A percentile compares a stretch with the other conserved stretches of the same genome.
These are phyloP conservation scores for Penicillium sp. DNA, from an alignment of 2,329 filamentous ascomycete genomes.

Conservation along the genomic window DNA sequence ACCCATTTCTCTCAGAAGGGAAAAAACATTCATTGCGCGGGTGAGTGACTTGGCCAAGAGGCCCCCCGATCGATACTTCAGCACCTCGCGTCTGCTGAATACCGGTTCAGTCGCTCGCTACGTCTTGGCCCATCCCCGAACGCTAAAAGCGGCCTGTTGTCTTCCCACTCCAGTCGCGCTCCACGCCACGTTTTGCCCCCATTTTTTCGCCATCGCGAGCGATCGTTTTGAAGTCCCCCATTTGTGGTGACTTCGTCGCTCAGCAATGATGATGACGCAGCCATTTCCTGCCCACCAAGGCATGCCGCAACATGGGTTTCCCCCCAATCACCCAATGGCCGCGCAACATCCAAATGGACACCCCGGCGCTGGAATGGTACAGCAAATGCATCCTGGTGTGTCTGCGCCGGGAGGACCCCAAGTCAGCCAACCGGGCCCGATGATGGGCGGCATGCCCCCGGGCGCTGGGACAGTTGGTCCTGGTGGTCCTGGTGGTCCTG, in stretches of 20 bases:
- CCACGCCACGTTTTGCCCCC: conserved; percentile 8
- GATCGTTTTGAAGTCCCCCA: conserved; percentile 26
- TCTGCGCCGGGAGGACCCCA: conserved; percentile 59
- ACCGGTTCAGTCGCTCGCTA: conserved; percentile 33
- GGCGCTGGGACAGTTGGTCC: conserved; percentile 53
- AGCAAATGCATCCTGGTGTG: conserved; percentile 61
- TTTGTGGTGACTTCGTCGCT: conserved; percentile 35
- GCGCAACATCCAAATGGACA: conserved; percentile 57
- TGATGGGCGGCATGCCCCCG: conserved; percentile 63
- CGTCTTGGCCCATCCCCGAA: conserved; percentile 35
- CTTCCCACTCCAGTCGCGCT: conserved; percentile 28
- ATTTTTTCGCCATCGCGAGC: conserved; percentile 18
- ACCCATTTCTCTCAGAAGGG: not conserved
- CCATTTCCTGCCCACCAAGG: conserved; percentile 59
- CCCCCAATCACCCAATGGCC: conserved; percentile 61
- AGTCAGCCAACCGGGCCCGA: conserved; percentile 60
- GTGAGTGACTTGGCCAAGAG: conserved; percentile 24
- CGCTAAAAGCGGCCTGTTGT: conserved; percentile 33
- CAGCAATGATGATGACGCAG: conserved; percentile 55
- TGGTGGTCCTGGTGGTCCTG: conserved; percentile 36
- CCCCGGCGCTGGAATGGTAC: conserved; percentile 50
- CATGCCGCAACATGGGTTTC: conserved; percentile 58
- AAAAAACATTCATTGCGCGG: conserved; percentile 23
- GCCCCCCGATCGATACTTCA: conserved; percentile 36
- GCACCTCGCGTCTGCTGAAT: conserved; percentile 30